phyloP scores from a whole-genome alignment of 78 protist species.

The Dictyostelium purpureum region DNA sequence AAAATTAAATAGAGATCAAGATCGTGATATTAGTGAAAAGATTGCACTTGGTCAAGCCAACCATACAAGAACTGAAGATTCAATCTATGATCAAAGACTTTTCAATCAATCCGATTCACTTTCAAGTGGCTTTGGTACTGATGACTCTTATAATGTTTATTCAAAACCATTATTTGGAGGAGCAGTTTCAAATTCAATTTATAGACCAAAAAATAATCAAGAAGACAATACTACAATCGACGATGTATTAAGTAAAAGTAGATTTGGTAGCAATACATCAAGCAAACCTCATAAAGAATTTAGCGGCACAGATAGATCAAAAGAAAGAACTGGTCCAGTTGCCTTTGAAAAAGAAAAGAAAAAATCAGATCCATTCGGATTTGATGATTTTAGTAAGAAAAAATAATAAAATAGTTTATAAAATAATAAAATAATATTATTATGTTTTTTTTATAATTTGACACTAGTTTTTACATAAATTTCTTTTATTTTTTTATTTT shows the following conservation, averaged over 20 bases:
- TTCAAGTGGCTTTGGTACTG: slow-evolving; percentile 81
- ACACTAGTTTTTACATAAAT: no score
- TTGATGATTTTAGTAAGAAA: slow-evolving; percentile 47
- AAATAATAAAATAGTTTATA: no score
- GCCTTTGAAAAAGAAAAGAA: slow-evolving; percentile 50
- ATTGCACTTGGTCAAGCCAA: slow-evolving; percentile 91
- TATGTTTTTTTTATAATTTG: neutral
- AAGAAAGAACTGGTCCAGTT: slow-evolving; percentile 70
- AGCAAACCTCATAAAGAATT: slow-evolving; percentile 63
- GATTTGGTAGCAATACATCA: neutral
- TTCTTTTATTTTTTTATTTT: no score
- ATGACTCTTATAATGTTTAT: slow-evolving; percentile 72
- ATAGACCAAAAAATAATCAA: slow-evolving; percentile 42
- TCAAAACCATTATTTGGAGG: slow-evolving; percentile 60
- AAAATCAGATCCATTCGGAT: slow-evolving; percentile 47
- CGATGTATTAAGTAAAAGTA: slow-evolving; percentile 17
- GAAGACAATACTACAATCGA: slow-evolving; percentile 25
- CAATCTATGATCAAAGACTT: slow-evolving; percentile 93
- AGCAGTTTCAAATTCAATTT: slow-evolving; percentile 32
- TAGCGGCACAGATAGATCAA: slow-evolving; percentile 15
- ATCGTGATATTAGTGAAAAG: slow-evolving; percentile 94
- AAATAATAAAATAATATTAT: neutral
- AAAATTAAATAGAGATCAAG: slow-evolving; percentile 73
- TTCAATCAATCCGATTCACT: slow-evolving; percentile 88
- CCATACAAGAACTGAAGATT: slow-evolving; percentile 76